Evolutionary conservation across 345 rosid genomes (phyloP).

Genomic region (Alliaria petiolata): DNA sequence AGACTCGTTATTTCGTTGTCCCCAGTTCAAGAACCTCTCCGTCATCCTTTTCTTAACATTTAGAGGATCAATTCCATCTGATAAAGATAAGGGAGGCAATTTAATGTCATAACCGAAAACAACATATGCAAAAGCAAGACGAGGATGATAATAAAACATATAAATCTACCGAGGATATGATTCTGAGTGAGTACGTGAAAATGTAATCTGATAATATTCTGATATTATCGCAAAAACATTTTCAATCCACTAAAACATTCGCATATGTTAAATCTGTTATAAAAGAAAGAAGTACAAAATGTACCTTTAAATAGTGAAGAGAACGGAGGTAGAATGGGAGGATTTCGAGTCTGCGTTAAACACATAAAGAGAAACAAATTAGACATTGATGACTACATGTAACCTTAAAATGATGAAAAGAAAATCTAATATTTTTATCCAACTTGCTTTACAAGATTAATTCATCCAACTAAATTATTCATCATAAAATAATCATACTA

Average conservation of each 20-base stretch:
- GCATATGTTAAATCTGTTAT: neutral
- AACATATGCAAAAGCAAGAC: neutral
- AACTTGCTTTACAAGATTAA: neutral
- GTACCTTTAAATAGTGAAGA: constrained; percentile 49
- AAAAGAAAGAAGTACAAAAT: neutral
- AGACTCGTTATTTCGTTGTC: constrained; percentile 41
- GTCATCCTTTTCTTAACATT: constrained; percentile 33
- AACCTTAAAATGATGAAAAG: neutral
- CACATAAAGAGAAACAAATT: constrained; percentile 13
- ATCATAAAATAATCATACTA: neutral
- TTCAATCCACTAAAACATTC: neutral
- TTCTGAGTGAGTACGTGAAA: neutral
- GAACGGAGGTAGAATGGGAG: constrained; percentile 62
- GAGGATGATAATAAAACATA: neutral
- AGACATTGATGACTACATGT: neutral
- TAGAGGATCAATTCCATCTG: constrained; percentile 46
- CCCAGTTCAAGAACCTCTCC: constrained; percentile 41
- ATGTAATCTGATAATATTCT: neutral
- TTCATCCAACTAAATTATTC: neutral
- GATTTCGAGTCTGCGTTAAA: constrained; percentile 45
- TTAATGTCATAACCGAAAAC: neutral
- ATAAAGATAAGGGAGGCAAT: neutral
- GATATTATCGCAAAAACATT: too few species aligned
- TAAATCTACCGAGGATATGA: neutral
- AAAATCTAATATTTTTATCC: neutral